Evolutionary conservation across 164 flowering plant species (phyloP).

Genomic region (Vitis rotundifolia): DNA sequence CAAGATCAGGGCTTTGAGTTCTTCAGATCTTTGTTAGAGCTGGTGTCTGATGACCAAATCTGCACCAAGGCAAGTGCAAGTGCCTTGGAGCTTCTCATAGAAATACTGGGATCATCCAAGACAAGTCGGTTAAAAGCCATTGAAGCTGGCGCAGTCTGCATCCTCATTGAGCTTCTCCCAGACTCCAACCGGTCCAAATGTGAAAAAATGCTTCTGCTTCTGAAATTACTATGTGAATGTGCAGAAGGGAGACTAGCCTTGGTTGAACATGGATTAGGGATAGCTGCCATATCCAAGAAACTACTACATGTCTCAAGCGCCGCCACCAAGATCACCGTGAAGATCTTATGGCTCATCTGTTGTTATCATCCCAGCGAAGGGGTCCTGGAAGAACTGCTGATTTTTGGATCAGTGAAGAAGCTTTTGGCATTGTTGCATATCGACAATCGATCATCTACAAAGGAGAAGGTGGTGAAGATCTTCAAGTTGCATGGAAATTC

Average conservation of each 20-base stretch:
- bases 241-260: conserved; percentile 72
- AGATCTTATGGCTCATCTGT: conserved; percentile 51
- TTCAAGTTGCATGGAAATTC: conserved; percentile 54
- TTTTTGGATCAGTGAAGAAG: conserved; percentile 61
- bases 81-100: conserved; percentile 52
- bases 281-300: conserved; percentile 54
- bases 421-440: conserved; percentile 50
- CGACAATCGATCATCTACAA: conserved; percentile 38
- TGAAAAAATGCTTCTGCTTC: conserved; percentile 55
- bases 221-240: conserved; percentile 53
- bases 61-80: conserved; percentile 45
- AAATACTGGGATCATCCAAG: conserved; percentile 38
- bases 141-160: conserved; percentile 64
- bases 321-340: conserved; percentile 52
- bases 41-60: conserved; percentile 53
- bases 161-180: conserved; percentile 61
- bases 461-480: conserved; percentile 52
- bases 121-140: conserved; percentile 46
- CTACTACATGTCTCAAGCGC: conserved; percentile 42
- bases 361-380: conserved; percentile 40
- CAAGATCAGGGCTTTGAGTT: conserved; percentile 49
- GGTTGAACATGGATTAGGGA: conserved; percentile 58
- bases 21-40: conserved; percentile 60
- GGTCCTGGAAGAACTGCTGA: conserved; percentile 63
- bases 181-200: conserved; percentile 48